A percentile compares a stretch with the other conserved stretches of the same genome.
Conservation (phyloP, 2,329 filamentous ascomycete genomes). For the Colletotrichum sp. region DNA sequence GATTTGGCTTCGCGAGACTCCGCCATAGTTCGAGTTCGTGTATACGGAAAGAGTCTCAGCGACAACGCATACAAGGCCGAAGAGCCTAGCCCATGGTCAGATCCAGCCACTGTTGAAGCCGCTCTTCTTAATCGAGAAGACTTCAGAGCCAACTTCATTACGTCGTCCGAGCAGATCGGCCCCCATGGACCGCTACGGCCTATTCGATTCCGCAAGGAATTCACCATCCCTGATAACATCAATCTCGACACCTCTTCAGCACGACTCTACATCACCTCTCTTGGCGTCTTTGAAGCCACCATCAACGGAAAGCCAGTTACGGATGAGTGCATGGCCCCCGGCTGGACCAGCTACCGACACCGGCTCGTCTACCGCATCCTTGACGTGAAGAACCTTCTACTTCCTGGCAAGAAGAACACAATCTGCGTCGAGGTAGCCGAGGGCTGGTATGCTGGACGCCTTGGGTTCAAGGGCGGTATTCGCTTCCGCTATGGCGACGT, state of each 20-base stretch:
- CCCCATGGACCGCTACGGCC: constrained; percentile 1
- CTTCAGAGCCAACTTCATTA: constrained; percentile 7
- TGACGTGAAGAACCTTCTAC: constrained; percentile 42
- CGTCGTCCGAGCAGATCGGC: not conserved
- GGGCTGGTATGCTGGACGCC: constrained; percentile 53
- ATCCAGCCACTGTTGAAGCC: not conserved
- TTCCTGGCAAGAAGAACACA: constrained; percentile 36
- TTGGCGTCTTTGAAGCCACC: constrained; percentile 40
- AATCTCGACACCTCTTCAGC: constrained; percentile 14
- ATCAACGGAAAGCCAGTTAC: constrained; percentile 40
- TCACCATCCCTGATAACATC: not conserved
- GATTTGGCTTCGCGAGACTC: constrained; percentile 30
- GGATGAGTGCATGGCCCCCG: constrained; percentile 40
- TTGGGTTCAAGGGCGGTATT: constrained; percentile 32
- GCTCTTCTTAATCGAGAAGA: not conserved
- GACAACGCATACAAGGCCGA: not conserved
- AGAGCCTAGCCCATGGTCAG: not conserved
- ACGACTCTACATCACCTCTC: constrained; percentile 38
- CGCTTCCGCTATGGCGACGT: constrained; percentile 36
- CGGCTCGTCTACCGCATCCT: constrained; percentile 47
- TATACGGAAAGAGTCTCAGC: constrained; percentile 22
- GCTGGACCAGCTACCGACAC: constrained; percentile 49
- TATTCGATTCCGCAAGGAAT: constrained; percentile 5
- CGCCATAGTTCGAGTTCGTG: constrained; percentile 31
- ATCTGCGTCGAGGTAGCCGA: constrained; percentile 53